Percentiles rank a stretch among this genome's conserved stretches.
Conservation (phyloP, 306 rosid genomes). For the Lathyrus aphaca region DNA sequence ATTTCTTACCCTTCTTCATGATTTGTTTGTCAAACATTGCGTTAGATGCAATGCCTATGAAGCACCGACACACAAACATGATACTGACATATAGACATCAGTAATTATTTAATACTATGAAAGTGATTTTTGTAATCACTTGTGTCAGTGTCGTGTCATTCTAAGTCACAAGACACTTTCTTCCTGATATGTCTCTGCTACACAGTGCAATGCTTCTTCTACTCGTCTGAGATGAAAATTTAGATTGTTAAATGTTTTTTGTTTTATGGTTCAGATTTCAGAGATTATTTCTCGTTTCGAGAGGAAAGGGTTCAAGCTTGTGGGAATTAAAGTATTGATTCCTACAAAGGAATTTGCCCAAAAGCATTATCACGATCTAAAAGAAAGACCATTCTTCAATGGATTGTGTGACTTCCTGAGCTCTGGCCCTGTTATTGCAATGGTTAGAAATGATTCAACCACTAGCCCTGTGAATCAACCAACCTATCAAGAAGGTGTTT, state of each 20-base stretch:
- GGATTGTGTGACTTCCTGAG: constrained; percentile 91
- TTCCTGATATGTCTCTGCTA: neutral
- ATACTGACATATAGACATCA: neutral
- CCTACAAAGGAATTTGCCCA: constrained; percentile 87
- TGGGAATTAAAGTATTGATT: constrained; percentile 76
- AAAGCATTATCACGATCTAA: constrained; percentile 90
- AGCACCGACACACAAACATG: neutral
- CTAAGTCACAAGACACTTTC: neutral
- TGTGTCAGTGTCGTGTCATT: neutral
- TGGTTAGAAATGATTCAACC: constrained; percentile 64
- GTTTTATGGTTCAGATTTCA: constrained; percentile 58
- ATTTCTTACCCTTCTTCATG: constrained; percentile 31
- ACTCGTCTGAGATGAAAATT: neutral
- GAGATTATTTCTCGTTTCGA: constrained; percentile 95
- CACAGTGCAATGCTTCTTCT: neutral
- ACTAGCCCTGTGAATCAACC: constrained; percentile 4
- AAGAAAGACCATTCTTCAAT: constrained; percentile 87
- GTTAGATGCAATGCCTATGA: neutral
- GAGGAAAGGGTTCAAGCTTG: constrained; percentile 87
- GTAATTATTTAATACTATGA: neutral
- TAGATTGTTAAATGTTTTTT: neutral
- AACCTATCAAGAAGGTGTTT: constrained; percentile 16
- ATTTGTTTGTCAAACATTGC: constrained; percentile 27
- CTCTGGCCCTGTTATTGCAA: constrained; percentile 93
- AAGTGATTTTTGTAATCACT: neutral